Evolutionary conservation across 352 stramenopile species (phyloP), one percentile per base, ranked within the genome.

Genomic region (Pythium monospermum): DNA sequence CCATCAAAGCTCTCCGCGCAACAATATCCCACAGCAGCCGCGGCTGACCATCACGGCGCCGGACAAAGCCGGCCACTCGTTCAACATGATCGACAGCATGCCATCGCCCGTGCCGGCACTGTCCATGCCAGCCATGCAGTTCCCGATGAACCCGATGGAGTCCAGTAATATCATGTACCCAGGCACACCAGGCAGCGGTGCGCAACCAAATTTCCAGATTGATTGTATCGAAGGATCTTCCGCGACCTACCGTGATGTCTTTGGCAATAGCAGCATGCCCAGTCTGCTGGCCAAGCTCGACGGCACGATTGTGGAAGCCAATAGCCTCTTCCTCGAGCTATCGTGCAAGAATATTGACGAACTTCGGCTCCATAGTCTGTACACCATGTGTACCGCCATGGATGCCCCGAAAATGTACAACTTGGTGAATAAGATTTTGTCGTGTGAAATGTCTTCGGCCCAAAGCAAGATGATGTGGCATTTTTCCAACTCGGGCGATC

Each of bases 401-500:
- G 77, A 91, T 45, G 69, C 78, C 2, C 77, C 77, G 11, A 91
- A 88, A 65, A 89, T 91, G 80, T 87, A 89, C 61, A 76, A 68
- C 56, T 66, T 91, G 25, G 80, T 91, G 11, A 71, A 73, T 54
- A 85, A 83, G 61, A 83, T 91, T 57, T 49, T 87, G 2, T 73
- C 76, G 35, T 89, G 77, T 43, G 80, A 91, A 53, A 79, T 84
- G 61, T 72, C 70, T 31, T 91, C 80, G 4, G 77, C 77, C 12
- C 80, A 89, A 64, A 84, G 73, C 68, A 91, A 89, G 61, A 91
- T 91, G 80, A 73, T 85, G 72, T 91, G 80, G 80, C 74, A 86
- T 55, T 85, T 86, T 25, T 70, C 73, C 32, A 85, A 67, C 62
- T 76, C 71, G 19, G 70, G 76, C 44, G 76, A 87, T 48, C 73